These are phyloP conservation scores for Sugiyamaella smithiae DNA, from an alignment of 805 yeast species.

Conservation along the genomic window DNA sequence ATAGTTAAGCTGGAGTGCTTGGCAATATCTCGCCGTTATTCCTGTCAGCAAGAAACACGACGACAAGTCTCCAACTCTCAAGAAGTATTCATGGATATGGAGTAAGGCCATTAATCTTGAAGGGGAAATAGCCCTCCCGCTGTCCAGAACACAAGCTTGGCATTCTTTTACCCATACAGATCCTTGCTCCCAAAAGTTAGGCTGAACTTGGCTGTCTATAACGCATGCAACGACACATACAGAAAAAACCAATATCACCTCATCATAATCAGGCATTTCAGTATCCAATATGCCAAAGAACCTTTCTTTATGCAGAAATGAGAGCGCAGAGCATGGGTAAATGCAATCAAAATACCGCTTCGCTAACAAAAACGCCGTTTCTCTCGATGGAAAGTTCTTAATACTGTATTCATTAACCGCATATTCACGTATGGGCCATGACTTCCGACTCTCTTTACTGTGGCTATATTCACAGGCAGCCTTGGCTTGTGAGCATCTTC, in stretches of 20 bases:
- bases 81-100: constrained; percentile 15
- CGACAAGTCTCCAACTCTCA: constrained; percentile 14
- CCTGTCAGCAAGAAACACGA: constrained; percentile 17
- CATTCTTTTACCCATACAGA: background rate
- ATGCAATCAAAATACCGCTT: background rate
- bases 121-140: background rate
- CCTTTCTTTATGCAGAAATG: background rate
- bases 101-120: constrained; percentile 12
- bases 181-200: background rate
- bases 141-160: background rate
- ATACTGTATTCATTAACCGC: background rate
- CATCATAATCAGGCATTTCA: background rate
- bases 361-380: background rate
- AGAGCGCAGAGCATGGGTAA: background rate
- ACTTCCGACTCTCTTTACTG: background rate
- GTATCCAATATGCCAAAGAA: background rate
- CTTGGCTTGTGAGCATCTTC: background rate
- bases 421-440: background rate
- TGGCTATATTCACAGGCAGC: background rate
- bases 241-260: background rate
- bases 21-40: constrained; percentile 12
- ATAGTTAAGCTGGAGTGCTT: constrained; percentile 17
- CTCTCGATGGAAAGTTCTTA: background rate
- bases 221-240: background rate
- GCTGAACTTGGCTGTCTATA: background rate